Percentiles rank a stretch among this genome's conserved stretches.
Evolutionary conservation across 352 stramenopile genomes (phyloP).

Genomic region (Phytophthora pseudosyringae): DNA sequence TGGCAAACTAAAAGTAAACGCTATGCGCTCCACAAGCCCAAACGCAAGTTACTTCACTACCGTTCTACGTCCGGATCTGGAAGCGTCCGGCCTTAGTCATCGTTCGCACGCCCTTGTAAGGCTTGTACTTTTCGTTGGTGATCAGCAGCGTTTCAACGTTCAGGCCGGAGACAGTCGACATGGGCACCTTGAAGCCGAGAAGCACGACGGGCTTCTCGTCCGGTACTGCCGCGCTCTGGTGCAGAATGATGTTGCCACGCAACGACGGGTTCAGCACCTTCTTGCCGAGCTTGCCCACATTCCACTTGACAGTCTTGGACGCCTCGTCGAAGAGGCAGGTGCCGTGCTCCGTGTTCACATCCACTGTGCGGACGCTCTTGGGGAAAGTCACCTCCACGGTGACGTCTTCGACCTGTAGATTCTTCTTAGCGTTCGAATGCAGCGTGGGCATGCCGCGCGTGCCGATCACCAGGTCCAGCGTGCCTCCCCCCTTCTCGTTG

Average conservation of each 20-base stretch:
- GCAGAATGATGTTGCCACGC: conserved; percentile 92
- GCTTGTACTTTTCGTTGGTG: conserved; percentile 97
- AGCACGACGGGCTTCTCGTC: conserved; percentile 95
- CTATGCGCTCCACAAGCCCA: conserved; percentile 20
- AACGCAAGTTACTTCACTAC: conserved; percentile 1
- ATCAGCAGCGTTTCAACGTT: conserved; percentile 95
- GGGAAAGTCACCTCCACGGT: conserved; percentile 96
- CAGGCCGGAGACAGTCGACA: conserved; percentile 96
- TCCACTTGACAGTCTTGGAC: conserved; percentile 95
- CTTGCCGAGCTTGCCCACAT: conserved; percentile 94
- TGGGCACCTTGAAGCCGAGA: conserved; percentile 96
- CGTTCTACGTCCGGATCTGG: conserved; percentile 92
- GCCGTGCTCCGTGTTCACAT: conserved; percentile 93
- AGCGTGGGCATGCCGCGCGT: conserved; percentile 80
- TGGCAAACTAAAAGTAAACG: conserved; percentile 24
- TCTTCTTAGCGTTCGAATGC: conserved; percentile 83
- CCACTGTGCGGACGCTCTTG: conserved; percentile 94
- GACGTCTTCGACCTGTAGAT: conserved; percentile 90
- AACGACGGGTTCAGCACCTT: conserved; percentile 89
- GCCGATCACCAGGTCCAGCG: conserved; percentile 76
- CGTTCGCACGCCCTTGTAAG: conserved; percentile 98
- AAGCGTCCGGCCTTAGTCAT: conserved; percentile 96
- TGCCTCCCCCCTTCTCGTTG: conserved; percentile 73
- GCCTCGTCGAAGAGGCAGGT: conserved; percentile 96
- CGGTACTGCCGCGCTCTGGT: conserved; percentile 78